Base-by-base conservation (phyloP, 768 basidiomycete genomes). In the Candolleomyces aberdarensis region DNA sequence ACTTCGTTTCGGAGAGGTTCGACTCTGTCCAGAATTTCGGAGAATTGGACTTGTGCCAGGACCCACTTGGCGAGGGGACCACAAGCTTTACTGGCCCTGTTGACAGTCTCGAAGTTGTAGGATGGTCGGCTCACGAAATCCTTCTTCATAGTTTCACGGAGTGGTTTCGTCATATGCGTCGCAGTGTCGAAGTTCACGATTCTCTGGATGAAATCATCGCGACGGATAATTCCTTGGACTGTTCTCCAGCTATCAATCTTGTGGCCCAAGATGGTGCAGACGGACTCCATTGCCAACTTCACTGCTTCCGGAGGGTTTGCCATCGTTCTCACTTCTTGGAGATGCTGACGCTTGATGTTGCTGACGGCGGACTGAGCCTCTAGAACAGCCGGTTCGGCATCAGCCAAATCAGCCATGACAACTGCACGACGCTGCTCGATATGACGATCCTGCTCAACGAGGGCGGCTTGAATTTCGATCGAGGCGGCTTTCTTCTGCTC, bases 31-130 rank as follows among this genome's bases (percentile, higher is more conserved):
- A 99, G 78, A 68, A 99, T 99, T 73, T 96, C 94, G 11, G 97
- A 98, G 80, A 94, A 99, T 32, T 86, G 86, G 53, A 98, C 94
- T 78, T 99, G 97, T 1, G 97, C 97, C 59, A 98, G 83, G 10
- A 87, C 96, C 97, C 97, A 98, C 75, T 98, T 97, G 64, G 96
- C 96, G 53, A 99, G 86, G 10, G 97, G 97, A 29, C 97, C 97
- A 70, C 96, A 98, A 31, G 97, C 97, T 78, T 89, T 92, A 74
- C 92, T 95, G 26, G 97, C 97, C 58, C 91, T 88, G 69, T 98
- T 90, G 43, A 98, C 95, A 5, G 83, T 91, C 72, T 98, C 97
- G 70, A 94, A 98, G 73, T 94, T 98, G 79, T 88, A 99, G 3
- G 88, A 85, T 0, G 95, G 90, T 20, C 91, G 86, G 66, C 89